Base-by-base conservation (phyloP, 345 rosid species). In the Corchorus olitorius region DNA sequence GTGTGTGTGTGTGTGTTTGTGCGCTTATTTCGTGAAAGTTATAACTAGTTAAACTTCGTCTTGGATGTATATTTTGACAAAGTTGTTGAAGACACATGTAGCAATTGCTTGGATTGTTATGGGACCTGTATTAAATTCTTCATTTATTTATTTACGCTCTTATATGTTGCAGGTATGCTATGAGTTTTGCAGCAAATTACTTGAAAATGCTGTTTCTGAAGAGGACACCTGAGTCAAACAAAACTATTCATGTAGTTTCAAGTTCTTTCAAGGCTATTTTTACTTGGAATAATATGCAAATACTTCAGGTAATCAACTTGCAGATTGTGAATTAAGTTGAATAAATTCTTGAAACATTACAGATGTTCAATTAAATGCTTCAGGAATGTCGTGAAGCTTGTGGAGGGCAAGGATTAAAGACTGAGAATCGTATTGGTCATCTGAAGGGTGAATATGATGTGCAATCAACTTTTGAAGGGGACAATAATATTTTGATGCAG, bases 351-450 rank as follows among this genome's bases (percentile, higher is more conserved):
- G 2, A 43, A 2, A 39, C 60, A 16, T 68, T 15, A 52, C 49
- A 58, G 55, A 65, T 53, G 20, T 71, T 71, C n/a, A 7, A 65
- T 61, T 52, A 37, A 50, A 15, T 81, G 63, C 73, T 63, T 50
- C 66, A 93, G 99, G 99, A 95, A 89, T 93, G 99, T 22, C 99
- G 97, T 76, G 99, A 95, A 88, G 99, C 98, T 61, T 88, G 93
- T 75, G 98, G 97, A 82, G 99, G 98, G 65, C 99, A 95, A 84
- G 98, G 99, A 50, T 65, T 92, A 78, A 95, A 92, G 88, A 90
- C 94, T 43, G 98, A 95, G 82, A 96, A 93, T 83, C 91, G 77
- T 68, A 83, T 96, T 67, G 99, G 99, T 76, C 93, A 90, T 58
- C 65, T 92, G 81, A 96, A 88, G 88, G 83, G 91, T 80, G 99